Percentiles rank a stretch among this genome's conserved stretches.
These are phyloP conservation scores for Epichloe gansuensis DNA, from an alignment of 2,329 filamentous ascomycete genomes.

Conservation along the genomic window DNA sequence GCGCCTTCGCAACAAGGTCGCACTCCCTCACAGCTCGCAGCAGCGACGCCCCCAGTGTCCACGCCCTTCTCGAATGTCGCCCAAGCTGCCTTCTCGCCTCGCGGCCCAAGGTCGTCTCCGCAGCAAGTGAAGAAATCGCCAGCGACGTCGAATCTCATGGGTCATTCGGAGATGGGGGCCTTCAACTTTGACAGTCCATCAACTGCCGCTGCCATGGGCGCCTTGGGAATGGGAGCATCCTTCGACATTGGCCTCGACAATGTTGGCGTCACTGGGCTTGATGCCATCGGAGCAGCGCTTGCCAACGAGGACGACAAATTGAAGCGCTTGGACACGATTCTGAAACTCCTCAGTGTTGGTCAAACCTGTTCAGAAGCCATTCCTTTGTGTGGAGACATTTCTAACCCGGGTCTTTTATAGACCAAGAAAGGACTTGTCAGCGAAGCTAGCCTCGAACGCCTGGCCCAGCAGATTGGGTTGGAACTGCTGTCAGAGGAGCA, in stretches of 20 bases:
- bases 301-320: conserved; percentile 41
- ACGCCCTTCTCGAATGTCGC: conserved; percentile 50
- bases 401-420: conserved; percentile 8
- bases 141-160: conserved; percentile 37
- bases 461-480: conserved; percentile 55
- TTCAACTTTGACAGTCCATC: conserved; percentile 53
- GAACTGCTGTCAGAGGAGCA: conserved; percentile 48
- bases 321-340: conserved; percentile 39
- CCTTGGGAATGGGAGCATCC: conserved; percentile 34
- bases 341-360: conserved; percentile 36
- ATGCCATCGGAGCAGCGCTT: conserved; percentile 24
- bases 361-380: no score
- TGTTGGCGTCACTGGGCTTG: conserved; percentile 35
- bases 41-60: conserved; percentile 51
- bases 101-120: conserved; percentile 45
- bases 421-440: conserved; percentile 52
- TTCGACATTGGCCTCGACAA: conserved; percentile 42
- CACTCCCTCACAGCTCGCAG: conserved; percentile 38
- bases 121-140: conserved; percentile 53
- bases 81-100: conserved; percentile 46
- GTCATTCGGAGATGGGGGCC: conserved; percentile 30
- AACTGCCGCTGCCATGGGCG: conserved; percentile 47
- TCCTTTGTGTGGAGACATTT: background rate
- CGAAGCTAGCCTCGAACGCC: conserved; percentile 59
- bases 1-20: conserved; percentile 28